These are phyloP conservation scores for Agrocybe chaxingu DNA, from an alignment of 768 basidiomycete species.

Conservation along the genomic window DNA sequence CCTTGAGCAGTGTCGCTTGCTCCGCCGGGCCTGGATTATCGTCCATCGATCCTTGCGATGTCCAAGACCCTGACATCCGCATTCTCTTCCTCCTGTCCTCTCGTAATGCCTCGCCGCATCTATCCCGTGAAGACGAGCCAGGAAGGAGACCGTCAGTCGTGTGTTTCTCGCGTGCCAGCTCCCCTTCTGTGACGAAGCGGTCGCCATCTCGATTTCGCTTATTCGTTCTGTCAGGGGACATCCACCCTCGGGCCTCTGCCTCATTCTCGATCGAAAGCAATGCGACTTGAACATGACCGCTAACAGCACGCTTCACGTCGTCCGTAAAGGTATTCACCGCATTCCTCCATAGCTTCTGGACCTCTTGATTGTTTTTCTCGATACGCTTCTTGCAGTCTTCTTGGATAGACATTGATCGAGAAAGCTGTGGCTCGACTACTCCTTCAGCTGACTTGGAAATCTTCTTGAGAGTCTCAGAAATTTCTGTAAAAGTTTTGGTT, in stretches of 20 bases:
- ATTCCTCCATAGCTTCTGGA: constrained; percentile 45
- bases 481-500: constrained; percentile 44
- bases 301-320: constrained; percentile 38
- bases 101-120: neutral
- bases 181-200: neutral
- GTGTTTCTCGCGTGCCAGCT: neutral
- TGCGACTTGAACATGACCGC: constrained; percentile 27
- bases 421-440: constrained; percentile 42
- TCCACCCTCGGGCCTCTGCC: constrained; percentile 8
- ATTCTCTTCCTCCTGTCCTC: constrained; percentile 10
- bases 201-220: constrained; percentile 10
- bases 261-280: constrained; percentile 21
- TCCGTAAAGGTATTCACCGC: constrained; percentile 38
- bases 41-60: constrained; percentile 12
- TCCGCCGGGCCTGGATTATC: constrained; percentile 16
- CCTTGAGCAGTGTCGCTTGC: constrained; percentile 29
- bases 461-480: constrained; percentile 45
- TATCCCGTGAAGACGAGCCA: neutral
- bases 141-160: neutral
- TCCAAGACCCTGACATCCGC: constrained; percentile 12
- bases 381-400: constrained; percentile 39
- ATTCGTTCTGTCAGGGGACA: neutral
- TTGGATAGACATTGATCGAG: constrained; percentile 40
- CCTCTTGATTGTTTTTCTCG: constrained; percentile 33
- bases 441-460: constrained; percentile 39